A percentile compares a stretch with the other conserved stretches of the same genome.
These are phyloP conservation scores for Primulina tabacum DNA, from an alignment of 257 asterid genomes.

Conservation along the genomic window DNA sequence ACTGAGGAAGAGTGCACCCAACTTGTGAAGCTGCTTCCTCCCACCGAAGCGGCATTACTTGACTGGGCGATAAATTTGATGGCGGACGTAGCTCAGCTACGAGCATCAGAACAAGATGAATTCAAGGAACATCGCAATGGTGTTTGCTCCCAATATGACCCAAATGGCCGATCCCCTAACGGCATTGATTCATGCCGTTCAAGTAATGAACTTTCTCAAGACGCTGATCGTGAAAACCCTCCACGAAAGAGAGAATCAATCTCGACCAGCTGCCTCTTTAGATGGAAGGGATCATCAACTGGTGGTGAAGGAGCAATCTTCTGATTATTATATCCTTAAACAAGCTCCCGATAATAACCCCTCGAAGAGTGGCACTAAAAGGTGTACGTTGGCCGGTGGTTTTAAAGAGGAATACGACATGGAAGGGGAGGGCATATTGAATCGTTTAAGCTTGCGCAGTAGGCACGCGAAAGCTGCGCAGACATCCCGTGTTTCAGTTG, in stretches of 20 bases:
- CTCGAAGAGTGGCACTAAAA: slow-evolving; percentile 32
- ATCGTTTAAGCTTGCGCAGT: slow-evolving; percentile 41
- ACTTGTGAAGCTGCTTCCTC: slow-evolving; percentile 58
- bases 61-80: slow-evolving; percentile 83
- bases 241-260: slow-evolving; percentile 39
- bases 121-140: slow-evolving; percentile 84
- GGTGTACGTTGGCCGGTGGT: slow-evolving; percentile 40
- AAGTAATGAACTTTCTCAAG: slow-evolving; percentile 84
- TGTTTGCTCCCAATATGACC: slow-evolving; percentile 93
- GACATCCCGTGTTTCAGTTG: too few species aligned
- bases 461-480: too few species aligned
- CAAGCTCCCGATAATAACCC: slow-evolving; percentile 21
- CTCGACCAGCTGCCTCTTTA: slow-evolving; percentile 17
- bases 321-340: slow-evolving; percentile 19
- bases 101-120: slow-evolving; percentile 76
- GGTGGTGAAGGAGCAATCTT: slow-evolving; percentile 17
- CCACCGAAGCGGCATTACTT: slow-evolving; percentile 61
- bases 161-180: slow-evolving; percentile 91
- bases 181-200: slow-evolving; percentile 89
- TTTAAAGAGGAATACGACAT: slow-evolving; percentile 42
- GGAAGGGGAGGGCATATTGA: slow-evolving; percentile 50
- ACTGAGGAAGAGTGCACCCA: slow-evolving; percentile 67
- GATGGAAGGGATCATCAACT: slow-evolving; percentile 13
- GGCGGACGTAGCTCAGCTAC: slow-evolving; percentile 67
- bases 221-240: slow-evolving; percentile 56